Conservation (phyloP, 2,329 filamentous ascomycete species). For the Calonectria montana region DNA sequence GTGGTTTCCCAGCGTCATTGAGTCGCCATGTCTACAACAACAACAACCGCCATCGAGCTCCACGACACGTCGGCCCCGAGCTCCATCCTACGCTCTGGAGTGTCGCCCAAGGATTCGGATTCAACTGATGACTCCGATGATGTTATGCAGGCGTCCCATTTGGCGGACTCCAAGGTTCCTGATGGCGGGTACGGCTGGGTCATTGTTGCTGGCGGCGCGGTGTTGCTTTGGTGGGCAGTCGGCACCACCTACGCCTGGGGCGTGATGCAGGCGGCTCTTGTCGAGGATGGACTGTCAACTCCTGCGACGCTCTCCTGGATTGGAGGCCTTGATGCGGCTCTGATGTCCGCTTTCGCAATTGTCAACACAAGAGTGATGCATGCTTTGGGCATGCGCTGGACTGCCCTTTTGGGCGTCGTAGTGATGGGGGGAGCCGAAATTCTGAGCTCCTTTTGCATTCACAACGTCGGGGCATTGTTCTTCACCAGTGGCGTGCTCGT, state of each 20-base stretch:
- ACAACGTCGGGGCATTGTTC: constrained; percentile 50
- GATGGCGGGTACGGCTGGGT: constrained; percentile 69
- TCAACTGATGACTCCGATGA: constrained; percentile 25
- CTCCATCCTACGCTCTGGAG: constrained; percentile 6
- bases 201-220: constrained; percentile 61
- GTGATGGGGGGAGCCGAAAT: constrained; percentile 63
- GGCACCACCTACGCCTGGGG: constrained; percentile 71
- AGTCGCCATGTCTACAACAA: constrained; percentile 8
- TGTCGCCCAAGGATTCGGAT: background rate
- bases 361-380: constrained; percentile 63
- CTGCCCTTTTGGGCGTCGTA: constrained; percentile 60
- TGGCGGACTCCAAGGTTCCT: constrained; percentile 59
- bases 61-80: constrained; percentile 5
- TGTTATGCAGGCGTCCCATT: constrained; percentile 54
- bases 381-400: constrained; percentile 58
- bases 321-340: constrained; percentile 62
- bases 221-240: constrained; percentile 67
- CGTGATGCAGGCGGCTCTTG: constrained; percentile 67
- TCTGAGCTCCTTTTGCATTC: constrained; percentile 51
- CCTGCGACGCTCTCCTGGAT: constrained; percentile 69
- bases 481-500: constrained; percentile 47
- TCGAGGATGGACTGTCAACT: constrained; percentile 58
- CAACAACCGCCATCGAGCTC: constrained; percentile 23
- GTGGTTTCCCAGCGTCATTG: background rate
- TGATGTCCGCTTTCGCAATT: constrained; percentile 64